Base-by-base conservation (phyloP, 148 eudicot genomes). In the Chenopodium album region DNA sequence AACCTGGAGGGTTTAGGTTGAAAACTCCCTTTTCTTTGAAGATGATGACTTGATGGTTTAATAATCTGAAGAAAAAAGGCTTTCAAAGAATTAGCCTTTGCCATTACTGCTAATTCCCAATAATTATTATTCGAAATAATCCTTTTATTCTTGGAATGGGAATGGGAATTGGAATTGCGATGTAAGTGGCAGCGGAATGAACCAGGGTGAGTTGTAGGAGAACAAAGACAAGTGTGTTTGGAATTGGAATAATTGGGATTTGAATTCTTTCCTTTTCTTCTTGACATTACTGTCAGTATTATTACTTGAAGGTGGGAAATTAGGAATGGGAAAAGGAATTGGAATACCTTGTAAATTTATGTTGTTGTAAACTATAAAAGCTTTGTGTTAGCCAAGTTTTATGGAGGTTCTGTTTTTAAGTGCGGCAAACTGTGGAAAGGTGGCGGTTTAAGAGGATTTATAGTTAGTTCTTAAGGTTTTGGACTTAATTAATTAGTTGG, bases 171-270 rank as follows among this genome's bases (percentile, higher is more conserved):
- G 60, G 59, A 73, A 26, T 84, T 75, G 60, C 89, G 86, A 84
- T 90, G 92, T 20, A 85, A 80, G 41, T 84, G 82, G 79, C 92
- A 90, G 65, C 92, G 83, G 86, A 90, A 90, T 17, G 92, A 90
- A 34, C 91, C 92, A 3, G 89, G 91, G 46, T 90, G 92, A 41
- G 14, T 87, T 29, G 92, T 87, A 17, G 92, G 92, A 48, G 92
- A 88, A 64, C 92, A 88, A 22, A 88, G 69, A 67, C 92, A 90
- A 14, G 76, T 85, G 4, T 84, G 77, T 9, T 44, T 41, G 22
- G 77, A 26, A 4, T 59, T 77, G 22, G 56, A 17, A 37, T 37
- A 1, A 1, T 44, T 41, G 22, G 77, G 37, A 4, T 44, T 77
- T 12, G 56, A 17, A 60, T 34, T 73, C 56, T 4, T 63, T 64